Evolutionary conservation across 2,329 filamentous ascomycete genomes (phyloP).

Genomic region (Monosporascus ibericus): DNA sequence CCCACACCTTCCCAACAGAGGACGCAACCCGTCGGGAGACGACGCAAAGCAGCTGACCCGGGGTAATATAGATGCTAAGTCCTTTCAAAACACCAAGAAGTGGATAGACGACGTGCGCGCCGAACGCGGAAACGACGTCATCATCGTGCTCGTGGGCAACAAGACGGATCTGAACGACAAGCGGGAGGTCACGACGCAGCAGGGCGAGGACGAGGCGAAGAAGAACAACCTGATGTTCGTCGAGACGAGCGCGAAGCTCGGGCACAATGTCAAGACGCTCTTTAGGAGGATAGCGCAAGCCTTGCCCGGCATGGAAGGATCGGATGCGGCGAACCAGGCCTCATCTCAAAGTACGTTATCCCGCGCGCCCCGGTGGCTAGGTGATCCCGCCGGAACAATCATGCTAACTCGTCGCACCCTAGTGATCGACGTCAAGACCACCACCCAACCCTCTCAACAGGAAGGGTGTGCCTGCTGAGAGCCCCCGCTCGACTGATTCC

Average conservation of each 20-base stretch:
- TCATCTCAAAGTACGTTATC: slow-evolving; percentile 66
- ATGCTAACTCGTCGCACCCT: slow-evolving; percentile 18
- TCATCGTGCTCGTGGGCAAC: slow-evolving; percentile 97
- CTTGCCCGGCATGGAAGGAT: slow-evolving; percentile 93
- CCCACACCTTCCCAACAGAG: background rate
- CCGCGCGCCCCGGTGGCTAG: too few relatives aligned
- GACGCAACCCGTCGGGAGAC: background rate
- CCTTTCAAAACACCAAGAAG: slow-evolving; percentile 97
- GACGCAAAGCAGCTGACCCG: slow-evolving; percentile 12
- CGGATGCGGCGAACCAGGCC: slow-evolving; percentile 68
- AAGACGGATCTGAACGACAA: slow-evolving; percentile 99
- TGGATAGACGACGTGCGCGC: slow-evolving; percentile 98
- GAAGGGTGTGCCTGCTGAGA: slow-evolving; percentile 64
- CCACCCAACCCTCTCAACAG: slow-evolving; percentile 61
- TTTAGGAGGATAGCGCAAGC: slow-evolving; percentile 99
- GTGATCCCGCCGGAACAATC: background rate
- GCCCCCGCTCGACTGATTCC: background rate
- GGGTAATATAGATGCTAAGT: slow-evolving; percentile 65
- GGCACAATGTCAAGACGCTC: slow-evolving; percentile 95
- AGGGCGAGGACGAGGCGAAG: slow-evolving; percentile 97
- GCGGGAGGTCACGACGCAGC: slow-evolving; percentile 90
- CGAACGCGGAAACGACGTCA: slow-evolving; percentile 96
- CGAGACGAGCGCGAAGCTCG: slow-evolving; percentile 95
- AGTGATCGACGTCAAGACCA: slow-evolving; percentile 95
- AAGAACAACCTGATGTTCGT: slow-evolving; percentile 98